Evolutionary conservation across 2,329 filamentous ascomycete species (phyloP).

Genomic region (Cordyceps tenuipes): DNA sequence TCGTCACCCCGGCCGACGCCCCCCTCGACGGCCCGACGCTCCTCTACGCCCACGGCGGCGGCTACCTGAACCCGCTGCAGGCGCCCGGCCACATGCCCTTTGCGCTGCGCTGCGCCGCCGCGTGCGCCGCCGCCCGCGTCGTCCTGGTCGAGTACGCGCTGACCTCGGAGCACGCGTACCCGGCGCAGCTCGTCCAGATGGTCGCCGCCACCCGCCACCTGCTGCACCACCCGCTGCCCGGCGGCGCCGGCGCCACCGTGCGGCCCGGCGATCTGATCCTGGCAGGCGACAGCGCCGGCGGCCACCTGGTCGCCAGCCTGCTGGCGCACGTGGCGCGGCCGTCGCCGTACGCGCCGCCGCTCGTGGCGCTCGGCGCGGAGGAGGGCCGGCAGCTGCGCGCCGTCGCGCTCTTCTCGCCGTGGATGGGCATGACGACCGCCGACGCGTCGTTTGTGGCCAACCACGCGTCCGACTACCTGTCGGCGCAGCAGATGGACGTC

Average conservation of each 20-base stretch:
- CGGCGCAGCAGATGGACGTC: neutral
- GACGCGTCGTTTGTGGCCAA: neutral
- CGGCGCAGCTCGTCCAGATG: neutral
- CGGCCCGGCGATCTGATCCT: neutral
- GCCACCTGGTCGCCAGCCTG: neutral
- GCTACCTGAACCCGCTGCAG: neutral
- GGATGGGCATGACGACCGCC: neutral
- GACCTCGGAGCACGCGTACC: neutral
- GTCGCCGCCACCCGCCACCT: neutral
- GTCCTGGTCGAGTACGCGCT: neutral
- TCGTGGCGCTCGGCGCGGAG: neutral
- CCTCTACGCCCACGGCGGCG: neutral
- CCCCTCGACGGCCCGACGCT: neutral
- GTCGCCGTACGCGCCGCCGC: neutral
- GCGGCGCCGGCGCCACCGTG: neutral
- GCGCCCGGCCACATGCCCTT: conserved; percentile 1
- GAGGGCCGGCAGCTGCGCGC: neutral
- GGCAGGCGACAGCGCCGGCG: neutral
- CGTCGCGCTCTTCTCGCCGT: neutral
- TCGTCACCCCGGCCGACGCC: neutral
- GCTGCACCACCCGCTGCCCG: neutral
- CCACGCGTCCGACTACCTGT: neutral
- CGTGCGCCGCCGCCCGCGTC: neutral
- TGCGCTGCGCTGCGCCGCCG: neutral
- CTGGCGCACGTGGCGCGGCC: neutral